Evolutionary conservation across 208 protist species (phyloP).

Genomic region (Spongospora subterranea): DNA sequence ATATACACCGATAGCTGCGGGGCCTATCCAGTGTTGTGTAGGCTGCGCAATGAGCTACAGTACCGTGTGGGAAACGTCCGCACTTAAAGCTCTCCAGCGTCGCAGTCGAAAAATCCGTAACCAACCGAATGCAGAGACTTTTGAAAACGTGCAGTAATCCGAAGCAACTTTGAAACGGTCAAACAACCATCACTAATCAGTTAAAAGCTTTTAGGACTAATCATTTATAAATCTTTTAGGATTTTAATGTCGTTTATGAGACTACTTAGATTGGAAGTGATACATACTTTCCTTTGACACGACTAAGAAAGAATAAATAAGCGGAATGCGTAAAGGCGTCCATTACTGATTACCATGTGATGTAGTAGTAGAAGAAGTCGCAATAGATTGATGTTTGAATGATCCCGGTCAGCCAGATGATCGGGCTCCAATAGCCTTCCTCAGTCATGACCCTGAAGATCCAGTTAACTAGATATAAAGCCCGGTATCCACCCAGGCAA

Average conservation of each 20-base stretch:
- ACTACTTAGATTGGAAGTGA: background rate
- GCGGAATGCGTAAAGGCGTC: background rate
- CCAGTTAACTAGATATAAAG: constrained; percentile 83
- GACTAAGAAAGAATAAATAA: background rate
- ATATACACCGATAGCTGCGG: no score
- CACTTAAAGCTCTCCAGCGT: no score
- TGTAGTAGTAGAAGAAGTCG: constrained; percentile 84
- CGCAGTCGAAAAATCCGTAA: no score
- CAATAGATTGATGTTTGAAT: constrained; percentile 79
- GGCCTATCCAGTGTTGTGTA: no score
- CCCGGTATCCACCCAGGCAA: constrained; percentile 78
- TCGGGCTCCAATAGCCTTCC: constrained; percentile 67
- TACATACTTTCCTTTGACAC: background rate
- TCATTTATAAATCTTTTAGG: no score
- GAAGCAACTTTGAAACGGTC: no score
- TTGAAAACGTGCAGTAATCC: no score
- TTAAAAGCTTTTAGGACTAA: no score
- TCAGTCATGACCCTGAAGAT: constrained; percentile 76
- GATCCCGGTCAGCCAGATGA: constrained; percentile 77
- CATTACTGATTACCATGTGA: constrained; percentile 15
- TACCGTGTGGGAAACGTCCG: no score
- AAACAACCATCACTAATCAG: no score
- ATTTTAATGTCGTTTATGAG: background rate
- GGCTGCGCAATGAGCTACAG: no score
- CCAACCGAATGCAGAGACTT: no score